Percentiles rank a stretch among this genome's conserved stretches.
Evolutionary conservation across 441 rosid genomes (phyloP).

Genomic region (Eruca vesicaria): DNA sequence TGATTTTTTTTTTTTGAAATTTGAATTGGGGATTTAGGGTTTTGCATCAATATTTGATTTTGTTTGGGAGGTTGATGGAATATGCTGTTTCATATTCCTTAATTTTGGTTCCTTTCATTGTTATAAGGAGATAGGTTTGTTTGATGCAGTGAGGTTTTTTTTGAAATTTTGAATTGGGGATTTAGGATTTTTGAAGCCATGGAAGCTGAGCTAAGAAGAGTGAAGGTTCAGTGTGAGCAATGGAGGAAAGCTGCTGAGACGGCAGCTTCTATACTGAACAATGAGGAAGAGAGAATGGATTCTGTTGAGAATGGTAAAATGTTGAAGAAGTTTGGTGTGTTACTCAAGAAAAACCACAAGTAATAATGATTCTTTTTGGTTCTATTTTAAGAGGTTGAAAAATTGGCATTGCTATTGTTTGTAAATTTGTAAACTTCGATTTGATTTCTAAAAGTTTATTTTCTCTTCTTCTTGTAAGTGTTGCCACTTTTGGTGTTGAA

Average conservation of each 20-base stretch:
- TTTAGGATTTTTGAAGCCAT: no score
- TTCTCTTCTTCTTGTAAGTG: background rate
- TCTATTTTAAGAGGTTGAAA: background rate
- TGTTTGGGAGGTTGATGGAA: no score
- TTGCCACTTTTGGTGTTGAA: slow-evolving; percentile 9
- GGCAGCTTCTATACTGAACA: slow-evolving; percentile 80
- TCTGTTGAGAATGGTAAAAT: slow-evolving; percentile 66
- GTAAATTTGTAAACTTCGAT: slow-evolving; percentile 27
- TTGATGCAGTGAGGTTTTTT: background rate
- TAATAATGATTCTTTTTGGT: slow-evolving; percentile 16
- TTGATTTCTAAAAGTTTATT: background rate
- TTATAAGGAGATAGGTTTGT: background rate
- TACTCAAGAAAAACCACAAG: slow-evolving; percentile 91
- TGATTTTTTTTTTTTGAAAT: background rate
- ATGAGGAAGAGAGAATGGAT: slow-evolving; percentile 46
- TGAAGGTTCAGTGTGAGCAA: slow-evolving; percentile 88
- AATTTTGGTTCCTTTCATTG: background rate
- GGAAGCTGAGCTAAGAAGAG: slow-evolving; percentile 75
- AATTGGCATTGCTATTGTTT: background rate
- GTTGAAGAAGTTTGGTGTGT: slow-evolving; percentile 86
- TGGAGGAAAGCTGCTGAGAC: slow-evolving; percentile 99
- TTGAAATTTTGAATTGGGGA: no score
- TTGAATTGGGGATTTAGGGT: no score
- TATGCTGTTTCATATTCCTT: background rate
- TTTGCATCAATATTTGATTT: no score